Base-by-base conservation (phyloP, 768 basidiomycete genomes). In the Russula sp. region DNA sequence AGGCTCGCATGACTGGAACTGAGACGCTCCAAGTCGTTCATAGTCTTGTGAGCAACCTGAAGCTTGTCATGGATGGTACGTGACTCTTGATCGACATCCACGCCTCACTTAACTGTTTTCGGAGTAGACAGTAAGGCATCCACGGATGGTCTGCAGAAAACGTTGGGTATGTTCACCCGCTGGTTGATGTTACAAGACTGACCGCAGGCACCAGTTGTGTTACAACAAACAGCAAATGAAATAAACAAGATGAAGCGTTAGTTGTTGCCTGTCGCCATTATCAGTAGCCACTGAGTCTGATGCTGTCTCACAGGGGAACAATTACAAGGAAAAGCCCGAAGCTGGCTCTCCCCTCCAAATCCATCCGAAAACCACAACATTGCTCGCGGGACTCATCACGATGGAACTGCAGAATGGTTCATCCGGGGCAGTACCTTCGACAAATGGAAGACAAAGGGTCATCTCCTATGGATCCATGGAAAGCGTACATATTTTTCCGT, bases 161-260 rank as follows among this genome's bases (percentile, higher is more conserved):
- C 29, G 9, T 20, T 58, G 38, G n/a, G 57, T 50, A n/a, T n/a
- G n/a, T n/a, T n/a, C n/a, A n/a, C n/a, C n/a, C n/a, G n/a, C n/a
- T n/a, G n/a, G n/a, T n/a, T n/a, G 2, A 3, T 36, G 20, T 39
- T n/a, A 18, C n/a, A 11, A 4, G 11, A 38, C n/a, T 52, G 13
- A 52, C 22, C 22, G 13, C 11, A 2, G 48, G 7, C n/a, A 8
- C 18, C 18, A 61, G 54, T 56, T 2, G 25, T 16, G 13, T 50
- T 61, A 25, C 60, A 56, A 14, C 20, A 43, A 2, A 20, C 20
- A 25, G 22, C 18, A 29, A 50, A 7, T 6, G 41, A n/a, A 56
- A 61, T 56, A n/a, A 56, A 51, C 41, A 50, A 45, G 42, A 50
- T 61, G 41, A 38, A 62, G 52, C 60, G 61, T 62, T 34, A 7